Evolutionary conservation across 139 green algal species (phyloP), one percentile per base, ranked within the genome.

Genomic region (Raphidocelis subcapitata): DNA sequence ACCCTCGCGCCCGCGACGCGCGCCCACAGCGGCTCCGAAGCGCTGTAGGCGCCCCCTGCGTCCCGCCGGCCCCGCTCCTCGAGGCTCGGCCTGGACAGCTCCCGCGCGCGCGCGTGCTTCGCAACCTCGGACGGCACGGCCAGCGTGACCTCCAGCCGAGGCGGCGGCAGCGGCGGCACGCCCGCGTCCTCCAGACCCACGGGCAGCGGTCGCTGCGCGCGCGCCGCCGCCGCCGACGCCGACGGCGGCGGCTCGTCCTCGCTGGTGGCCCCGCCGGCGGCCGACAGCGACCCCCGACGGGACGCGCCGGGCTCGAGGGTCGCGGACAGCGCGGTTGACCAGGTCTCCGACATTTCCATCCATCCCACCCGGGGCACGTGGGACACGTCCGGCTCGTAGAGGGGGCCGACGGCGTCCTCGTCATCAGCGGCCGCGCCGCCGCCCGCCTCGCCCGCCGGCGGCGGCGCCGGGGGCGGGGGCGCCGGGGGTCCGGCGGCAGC

Each of bases 21-120:
- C 2, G 81, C 84, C 80, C 79, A 89, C 81, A 92, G 94, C 2
- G 90, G 90, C 35, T 79, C 29, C 47, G 81, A 82, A 12, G 84
- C 63, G 26, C 69, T 85, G 81, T 94, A 93, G 37, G 77, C 31
- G n/a, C 88, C 89, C 3, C 44, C 47, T 0, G 79, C 24, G 65
- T 92, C 86, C 5, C 83, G 65, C 47, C 70, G 35, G 36, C 55
- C 55, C 35, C 77, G 55, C 64, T 88, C 73, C 64, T 77, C 64
- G 0, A 29, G 29, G 0, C 62, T 82, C 15, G 86, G 82, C 28
- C 41, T 56, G 1, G 18, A 41, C 15, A 28, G 51, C 62, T 87
- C 81, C 20, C 37, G 55, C 26, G 47, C 51, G 2, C 51, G 31
- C 31, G 46, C 61, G 28, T 71, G 69, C 28, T 55, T 56, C 32